These are phyloP conservation scores for Anacardium occidentale DNA, from an alignment of 345 rosid genomes.

Conservation along the genomic window DNA sequence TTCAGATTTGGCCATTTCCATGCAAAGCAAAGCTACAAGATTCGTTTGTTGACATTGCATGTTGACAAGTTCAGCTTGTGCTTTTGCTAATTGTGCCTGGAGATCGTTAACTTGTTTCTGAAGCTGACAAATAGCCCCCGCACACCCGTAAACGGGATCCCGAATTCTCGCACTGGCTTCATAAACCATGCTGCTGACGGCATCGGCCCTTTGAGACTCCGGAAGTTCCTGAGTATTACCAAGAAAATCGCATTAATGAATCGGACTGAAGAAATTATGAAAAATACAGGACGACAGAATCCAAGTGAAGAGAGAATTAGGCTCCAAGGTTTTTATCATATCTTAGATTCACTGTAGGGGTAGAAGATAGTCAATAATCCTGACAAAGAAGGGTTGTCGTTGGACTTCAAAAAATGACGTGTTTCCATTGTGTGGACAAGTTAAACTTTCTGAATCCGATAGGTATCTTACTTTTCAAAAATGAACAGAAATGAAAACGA, in stretches of 20 bases:
- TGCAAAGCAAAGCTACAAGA: conserved; percentile 53
- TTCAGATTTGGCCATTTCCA: conserved; percentile 54
- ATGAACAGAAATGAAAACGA: not conserved
- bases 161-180: conserved; percentile 85
- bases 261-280: not conserved
- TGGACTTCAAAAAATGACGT: not conserved
- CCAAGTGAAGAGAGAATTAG: not conserved
- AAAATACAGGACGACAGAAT: not conserved
- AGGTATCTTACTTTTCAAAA: conserved; percentile 8
- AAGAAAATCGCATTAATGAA: not conserved
- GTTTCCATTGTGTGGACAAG: not conserved
- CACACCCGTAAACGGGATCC: conserved; percentile 88
- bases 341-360: not conserved
- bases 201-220: conserved; percentile 78
- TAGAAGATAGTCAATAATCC: not conserved
- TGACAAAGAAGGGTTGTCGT: conserved; percentile 11
- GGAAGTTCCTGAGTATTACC: conserved; percentile 64
- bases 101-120: conserved; percentile 81
- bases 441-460: not conserved
- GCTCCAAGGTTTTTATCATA: not conserved
- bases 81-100: conserved; percentile 76
- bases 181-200: conserved; percentile 95
- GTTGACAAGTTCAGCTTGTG: conserved; percentile 67
- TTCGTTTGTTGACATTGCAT: conserved; percentile 73
- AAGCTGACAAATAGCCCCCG: conserved; percentile 78